Evolutionary conservation across 2,329 filamentous ascomycete genomes (phyloP).

Genomic region (Ophiostoma montium): DNA sequence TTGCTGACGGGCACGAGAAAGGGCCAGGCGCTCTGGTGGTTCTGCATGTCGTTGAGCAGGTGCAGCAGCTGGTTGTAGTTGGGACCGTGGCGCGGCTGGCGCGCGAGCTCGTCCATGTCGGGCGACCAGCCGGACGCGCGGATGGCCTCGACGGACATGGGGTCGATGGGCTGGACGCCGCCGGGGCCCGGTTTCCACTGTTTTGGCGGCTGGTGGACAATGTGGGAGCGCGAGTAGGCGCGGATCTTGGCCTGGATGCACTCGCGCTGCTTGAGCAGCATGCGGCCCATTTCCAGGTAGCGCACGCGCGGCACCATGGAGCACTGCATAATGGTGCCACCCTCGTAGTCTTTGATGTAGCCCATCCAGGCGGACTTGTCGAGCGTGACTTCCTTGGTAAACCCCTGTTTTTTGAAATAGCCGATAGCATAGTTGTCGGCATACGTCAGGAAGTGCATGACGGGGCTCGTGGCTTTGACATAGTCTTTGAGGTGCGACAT

Average conservation of each 20-base stretch:
- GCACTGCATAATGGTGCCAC: conserved; percentile 98
- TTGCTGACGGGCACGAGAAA: conserved; percentile 88
- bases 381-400: conserved; percentile 95
- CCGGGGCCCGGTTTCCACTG: conserved; percentile 49
- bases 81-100: conserved; percentile 86
- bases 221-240: conserved; percentile 76
- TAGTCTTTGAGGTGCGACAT: conserved; percentile 99
- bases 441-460: conserved; percentile 98
- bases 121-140: conserved; percentile 87
- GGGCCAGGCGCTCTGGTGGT: conserved; percentile 85
- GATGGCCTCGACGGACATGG: conserved; percentile 75
- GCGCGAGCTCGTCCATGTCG: conserved; percentile 93
- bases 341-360: conserved; percentile 99
- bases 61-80: conserved; percentile 92
- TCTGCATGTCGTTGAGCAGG: conserved; percentile 88
- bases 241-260: conserved; percentile 89
- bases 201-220: conserved; percentile 70
- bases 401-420: conserved; percentile 98
- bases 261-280: conserved; percentile 96
- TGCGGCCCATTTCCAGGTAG: conserved; percentile 82
- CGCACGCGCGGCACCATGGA: conserved; percentile 91
- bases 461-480: conserved; percentile 87
- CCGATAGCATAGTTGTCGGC: conserved; percentile 98
- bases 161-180: conserved; percentile 62
- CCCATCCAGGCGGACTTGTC: conserved; percentile 93